phyloP scores from a whole-genome alignment of 495 filamentous ascomycete genomes.

The Tuber aestivum region DNA sequence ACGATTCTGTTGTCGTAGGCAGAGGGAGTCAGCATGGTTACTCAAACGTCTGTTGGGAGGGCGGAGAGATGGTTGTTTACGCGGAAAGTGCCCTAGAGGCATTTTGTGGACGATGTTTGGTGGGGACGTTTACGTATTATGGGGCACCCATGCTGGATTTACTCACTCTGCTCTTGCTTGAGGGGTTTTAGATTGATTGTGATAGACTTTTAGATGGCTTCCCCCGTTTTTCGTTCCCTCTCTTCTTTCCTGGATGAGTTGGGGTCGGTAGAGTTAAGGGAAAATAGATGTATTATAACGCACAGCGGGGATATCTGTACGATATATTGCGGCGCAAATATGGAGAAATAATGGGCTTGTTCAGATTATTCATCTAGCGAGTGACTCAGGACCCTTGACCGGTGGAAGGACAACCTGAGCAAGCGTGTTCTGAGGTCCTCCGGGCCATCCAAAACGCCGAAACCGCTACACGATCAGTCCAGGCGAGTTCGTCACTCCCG shows the following conservation, averaged over 20 bases:
- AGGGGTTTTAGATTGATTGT: background rate
- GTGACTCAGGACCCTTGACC: background rate
- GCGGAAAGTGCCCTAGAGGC: background rate
- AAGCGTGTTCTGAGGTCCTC: background rate
- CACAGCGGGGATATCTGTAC: background rate
- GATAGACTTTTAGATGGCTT: background rate
- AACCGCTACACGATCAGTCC: background rate
- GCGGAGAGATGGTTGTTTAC: background rate
- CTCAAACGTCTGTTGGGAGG: background rate
- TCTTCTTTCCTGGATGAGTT: background rate
- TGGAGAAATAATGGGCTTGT: background rate
- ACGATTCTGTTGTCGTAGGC: conserved; percentile 28
- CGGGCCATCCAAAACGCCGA: background rate
- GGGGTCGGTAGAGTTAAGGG: background rate
- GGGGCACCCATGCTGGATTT: background rate
- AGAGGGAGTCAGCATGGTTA: background rate
- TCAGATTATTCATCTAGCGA: background rate
- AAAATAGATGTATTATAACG: background rate
- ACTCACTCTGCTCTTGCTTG: background rate
- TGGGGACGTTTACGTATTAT: background rate
- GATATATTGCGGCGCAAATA: background rate
- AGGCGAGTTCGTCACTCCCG: background rate
- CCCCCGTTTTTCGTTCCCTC: background rate
- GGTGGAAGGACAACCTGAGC: background rate
- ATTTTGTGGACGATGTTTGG: background rate